These are phyloP conservation scores for Alternaria sp. DNA, from an alignment of 2,329 filamentous ascomycete genomes.

Conservation along the genomic window DNA sequence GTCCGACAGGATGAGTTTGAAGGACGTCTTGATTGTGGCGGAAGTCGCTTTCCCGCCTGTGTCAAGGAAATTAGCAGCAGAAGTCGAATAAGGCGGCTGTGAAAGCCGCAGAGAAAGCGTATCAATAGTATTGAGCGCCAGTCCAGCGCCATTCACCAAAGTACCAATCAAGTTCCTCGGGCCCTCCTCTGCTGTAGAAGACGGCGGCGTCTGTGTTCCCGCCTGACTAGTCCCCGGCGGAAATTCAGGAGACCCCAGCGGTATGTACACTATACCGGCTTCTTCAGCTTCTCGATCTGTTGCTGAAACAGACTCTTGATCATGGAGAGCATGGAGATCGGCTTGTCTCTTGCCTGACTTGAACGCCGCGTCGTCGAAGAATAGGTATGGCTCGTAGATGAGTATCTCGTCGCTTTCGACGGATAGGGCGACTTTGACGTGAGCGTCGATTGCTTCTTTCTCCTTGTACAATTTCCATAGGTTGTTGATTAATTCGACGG, in stretches of 20 bases:
- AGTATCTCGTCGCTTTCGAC: slow-evolving; percentile 51
- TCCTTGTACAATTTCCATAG: slow-evolving; percentile 66
- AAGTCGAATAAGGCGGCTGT: slow-evolving; percentile 36
- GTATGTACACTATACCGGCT: slow-evolving; percentile 81
- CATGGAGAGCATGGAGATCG: slow-evolving; percentile 65
- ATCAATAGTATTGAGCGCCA: slow-evolving; percentile 92
- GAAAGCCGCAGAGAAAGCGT: slow-evolving; percentile 70
- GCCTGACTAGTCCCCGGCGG: neutral
- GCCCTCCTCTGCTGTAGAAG: slow-evolving; percentile 23
- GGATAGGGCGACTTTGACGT: slow-evolving; percentile 56
- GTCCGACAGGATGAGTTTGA: slow-evolving; percentile 75
- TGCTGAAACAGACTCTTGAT: slow-evolving; percentile 58
- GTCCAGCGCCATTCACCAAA: slow-evolving; percentile 84
- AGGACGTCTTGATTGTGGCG: slow-evolving; percentile 78
- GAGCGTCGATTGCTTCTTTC: slow-evolving; percentile 70
- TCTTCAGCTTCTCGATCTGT: slow-evolving; percentile 69
- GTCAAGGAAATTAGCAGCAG: slow-evolving; percentile 80
- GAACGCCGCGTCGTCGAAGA: slow-evolving; percentile 74
- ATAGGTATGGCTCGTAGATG: slow-evolving; percentile 63
- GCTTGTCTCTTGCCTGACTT: slow-evolving; percentile 66
- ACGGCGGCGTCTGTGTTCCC: slow-evolving; percentile 9
- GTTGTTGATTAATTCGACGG: slow-evolving; percentile 58
- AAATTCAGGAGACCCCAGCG: slow-evolving; percentile 47
- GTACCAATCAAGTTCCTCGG: slow-evolving; percentile 73
- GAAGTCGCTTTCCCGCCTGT: slow-evolving; percentile 87